Percentiles rank a stretch among this genome's conserved stretches.
phyloP scores from a whole-genome alignment of 2,329 filamentous ascomycete species.

The Trichoderma atroviride region DNA sequence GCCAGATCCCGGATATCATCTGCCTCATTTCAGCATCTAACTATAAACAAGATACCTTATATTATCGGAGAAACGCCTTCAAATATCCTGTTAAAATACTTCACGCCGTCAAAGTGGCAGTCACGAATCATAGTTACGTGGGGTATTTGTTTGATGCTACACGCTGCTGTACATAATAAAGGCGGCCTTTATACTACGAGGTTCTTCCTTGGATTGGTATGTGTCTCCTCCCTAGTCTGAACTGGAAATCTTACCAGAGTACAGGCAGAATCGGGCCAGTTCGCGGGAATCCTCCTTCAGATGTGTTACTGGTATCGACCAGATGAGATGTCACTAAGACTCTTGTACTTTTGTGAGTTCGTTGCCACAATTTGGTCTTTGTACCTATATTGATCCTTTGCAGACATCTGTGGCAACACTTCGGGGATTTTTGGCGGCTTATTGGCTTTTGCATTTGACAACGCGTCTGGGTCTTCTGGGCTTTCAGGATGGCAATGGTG shows the following conservation, averaged over 20 bases:
- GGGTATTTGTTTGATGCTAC: constrained; percentile 41
- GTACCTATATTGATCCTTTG: constrained; percentile 26
- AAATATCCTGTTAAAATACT: constrained; percentile 44
- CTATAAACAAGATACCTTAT: constrained; percentile 39
- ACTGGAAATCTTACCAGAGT: constrained; percentile 37
- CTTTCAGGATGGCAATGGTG: constrained; percentile 38
- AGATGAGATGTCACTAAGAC: constrained; percentile 49
- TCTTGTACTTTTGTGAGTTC: constrained; percentile 49
- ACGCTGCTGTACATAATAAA: constrained; percentile 43
- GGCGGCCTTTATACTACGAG: constrained; percentile 42
- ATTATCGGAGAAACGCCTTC: constrained; percentile 46
- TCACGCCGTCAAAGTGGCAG: constrained; percentile 45
- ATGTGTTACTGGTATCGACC: constrained; percentile 53
- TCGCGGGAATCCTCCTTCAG: constrained; percentile 47
- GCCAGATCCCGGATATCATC: constrained; percentile 12
- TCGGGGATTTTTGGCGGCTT: constrained; percentile 46
- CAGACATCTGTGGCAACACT: constrained; percentile 45
- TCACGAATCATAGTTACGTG: constrained; percentile 47
- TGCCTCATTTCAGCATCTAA: not conserved
- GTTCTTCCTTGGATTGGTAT: constrained; percentile 43
- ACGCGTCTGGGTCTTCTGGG: constrained; percentile 40
- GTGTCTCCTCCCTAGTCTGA: constrained; percentile 43
- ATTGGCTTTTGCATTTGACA: constrained; percentile 49
- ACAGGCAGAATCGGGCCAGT: constrained; percentile 45
- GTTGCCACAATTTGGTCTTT: constrained; percentile 26